Conservation (phyloP, 495 filamentous ascomycete genomes). For the Oidiodendron maius region DNA sequence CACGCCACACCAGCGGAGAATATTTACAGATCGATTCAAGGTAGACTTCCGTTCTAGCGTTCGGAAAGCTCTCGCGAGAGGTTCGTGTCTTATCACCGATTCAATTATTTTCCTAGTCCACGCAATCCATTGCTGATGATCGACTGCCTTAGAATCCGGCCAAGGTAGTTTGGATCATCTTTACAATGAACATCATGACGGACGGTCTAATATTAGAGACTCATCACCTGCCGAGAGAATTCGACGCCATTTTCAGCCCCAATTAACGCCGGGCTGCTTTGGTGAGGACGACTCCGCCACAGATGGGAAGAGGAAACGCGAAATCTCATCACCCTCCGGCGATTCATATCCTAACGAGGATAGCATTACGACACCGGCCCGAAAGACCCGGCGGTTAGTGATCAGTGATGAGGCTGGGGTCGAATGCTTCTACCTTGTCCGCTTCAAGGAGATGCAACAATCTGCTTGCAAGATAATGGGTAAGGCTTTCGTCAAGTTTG, state of each 20-base stretch:
- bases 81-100: slow-evolving; percentile 1
- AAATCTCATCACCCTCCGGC: not conserved
- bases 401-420: slow-evolving; percentile 54
- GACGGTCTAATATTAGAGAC: slow-evolving; percentile 6
- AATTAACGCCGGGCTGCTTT: slow-evolving; percentile 3
- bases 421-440: slow-evolving; percentile 55
- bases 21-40: slow-evolving; percentile 6
- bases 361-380: slow-evolving; percentile 7
- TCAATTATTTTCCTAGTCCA: not conserved
- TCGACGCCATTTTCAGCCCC: not conserved
- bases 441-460: slow-evolving; percentile 66
- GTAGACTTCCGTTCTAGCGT: not conserved
- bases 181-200: not conserved
- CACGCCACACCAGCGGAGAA: not conserved
- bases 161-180: not conserved
- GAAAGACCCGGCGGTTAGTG: slow-evolving; percentile 31
- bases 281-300: slow-evolving; percentile 11
- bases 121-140: not conserved
- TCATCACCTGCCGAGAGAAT: slow-evolving; percentile 5
- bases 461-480: slow-evolving; percentile 64
- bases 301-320: slow-evolving; percentile 11
- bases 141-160: not conserved
- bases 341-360: slow-evolving; percentile 5
- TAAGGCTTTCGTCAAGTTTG: slow-evolving; percentile 78
- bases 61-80: not conserved